Percentiles rank a stretch among this genome's conserved stretches.
phyloP scores from a whole-genome alignment of 2,329 filamentous ascomycete genomes.

The Blastomyces gilchristii region DNA sequence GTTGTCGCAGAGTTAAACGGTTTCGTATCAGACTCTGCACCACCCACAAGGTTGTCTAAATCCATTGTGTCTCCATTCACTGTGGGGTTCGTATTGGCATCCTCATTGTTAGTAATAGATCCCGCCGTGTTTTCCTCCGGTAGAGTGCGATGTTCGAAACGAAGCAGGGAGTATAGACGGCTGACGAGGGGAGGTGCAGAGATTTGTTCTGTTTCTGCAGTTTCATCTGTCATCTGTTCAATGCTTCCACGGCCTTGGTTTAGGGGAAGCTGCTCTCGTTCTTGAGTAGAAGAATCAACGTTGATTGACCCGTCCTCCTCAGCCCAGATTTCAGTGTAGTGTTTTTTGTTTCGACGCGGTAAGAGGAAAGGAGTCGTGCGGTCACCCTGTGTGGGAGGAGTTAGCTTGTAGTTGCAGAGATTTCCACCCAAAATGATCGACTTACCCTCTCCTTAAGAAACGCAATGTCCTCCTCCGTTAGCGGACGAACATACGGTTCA shows the following conservation, averaged over 20 bases:
- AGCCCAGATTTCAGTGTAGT: conserved; percentile 85
- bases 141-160: conserved; percentile 53
- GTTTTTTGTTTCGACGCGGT: conserved; percentile 70
- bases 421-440: conserved; percentile 9
- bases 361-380: conserved; percentile 74
- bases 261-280: conserved; percentile 56
- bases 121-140: conserved; percentile 49
- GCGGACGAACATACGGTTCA: conserved; percentile 80
- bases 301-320: conserved; percentile 80
- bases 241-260: conserved; percentile 79
- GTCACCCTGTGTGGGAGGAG: conserved; percentile 50
- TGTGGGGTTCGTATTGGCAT: conserved; percentile 25
- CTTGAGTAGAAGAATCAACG: conserved; percentile 54
- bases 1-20: conserved; percentile 59
- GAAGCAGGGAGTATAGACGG: conserved; percentile 67
- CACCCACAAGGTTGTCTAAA: conserved; percentile 40
- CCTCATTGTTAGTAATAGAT: conserved; percentile 46
- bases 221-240: conserved; percentile 74
- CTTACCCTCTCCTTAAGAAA: conserved; percentile 71
- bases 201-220: conserved; percentile 79
- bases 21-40: conserved; percentile 28
- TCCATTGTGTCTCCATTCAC: conserved; percentile 40
- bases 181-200: conserved; percentile 80
- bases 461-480: conserved; percentile 86
- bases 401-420: conserved; percentile 10